Evolutionary conservation across 1,284 basidiomycete species (phyloP).

Genomic region (Jaminaea rosea): DNA sequence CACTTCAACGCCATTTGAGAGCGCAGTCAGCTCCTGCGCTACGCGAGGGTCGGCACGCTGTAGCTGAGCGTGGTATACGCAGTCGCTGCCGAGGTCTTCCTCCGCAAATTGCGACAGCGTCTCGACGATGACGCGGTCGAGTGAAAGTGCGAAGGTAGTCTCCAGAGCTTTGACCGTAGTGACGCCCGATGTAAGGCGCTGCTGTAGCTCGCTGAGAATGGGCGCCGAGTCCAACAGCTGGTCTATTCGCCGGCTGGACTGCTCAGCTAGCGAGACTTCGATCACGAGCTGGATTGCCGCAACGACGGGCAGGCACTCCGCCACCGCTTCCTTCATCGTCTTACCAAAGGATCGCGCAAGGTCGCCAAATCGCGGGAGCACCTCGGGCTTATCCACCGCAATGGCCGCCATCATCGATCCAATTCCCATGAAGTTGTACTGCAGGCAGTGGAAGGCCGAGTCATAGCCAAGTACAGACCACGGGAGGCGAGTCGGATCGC

Average conservation of each 20-base stretch:
- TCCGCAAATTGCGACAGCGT: background rate
- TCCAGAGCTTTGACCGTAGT: background rate
- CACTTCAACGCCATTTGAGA: background rate
- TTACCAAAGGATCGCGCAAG: conserved; percentile 61
- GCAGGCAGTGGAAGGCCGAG: conserved; percentile 49
- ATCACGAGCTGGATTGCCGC: conserved; percentile 58
- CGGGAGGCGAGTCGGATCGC: conserved; percentile 61
- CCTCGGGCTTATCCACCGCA: conserved; percentile 32
- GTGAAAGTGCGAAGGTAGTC: no score
- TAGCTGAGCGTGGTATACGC: background rate
- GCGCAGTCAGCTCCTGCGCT: background rate
- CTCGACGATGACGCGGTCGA: background rate
- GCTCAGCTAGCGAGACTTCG: conserved; percentile 47
- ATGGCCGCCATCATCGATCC: conserved; percentile 21
- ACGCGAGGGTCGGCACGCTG: background rate
- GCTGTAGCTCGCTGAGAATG: no score
- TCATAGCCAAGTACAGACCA: conserved; percentile 63
- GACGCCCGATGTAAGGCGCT: background rate
- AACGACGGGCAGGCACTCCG: conserved; percentile 63
- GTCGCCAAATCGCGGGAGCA: conserved; percentile 54
- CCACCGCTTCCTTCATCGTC: conserved; percentile 54
- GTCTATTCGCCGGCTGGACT: no score
- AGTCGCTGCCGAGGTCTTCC: background rate
- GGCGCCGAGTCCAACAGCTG: no score
- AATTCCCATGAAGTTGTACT: conserved; percentile 12